A percentile compares a stretch with the other conserved stretches of the same genome.
Conservation (phyloP, 768 basidiomycete species). For the Hirschioporus abietinus region DNA sequence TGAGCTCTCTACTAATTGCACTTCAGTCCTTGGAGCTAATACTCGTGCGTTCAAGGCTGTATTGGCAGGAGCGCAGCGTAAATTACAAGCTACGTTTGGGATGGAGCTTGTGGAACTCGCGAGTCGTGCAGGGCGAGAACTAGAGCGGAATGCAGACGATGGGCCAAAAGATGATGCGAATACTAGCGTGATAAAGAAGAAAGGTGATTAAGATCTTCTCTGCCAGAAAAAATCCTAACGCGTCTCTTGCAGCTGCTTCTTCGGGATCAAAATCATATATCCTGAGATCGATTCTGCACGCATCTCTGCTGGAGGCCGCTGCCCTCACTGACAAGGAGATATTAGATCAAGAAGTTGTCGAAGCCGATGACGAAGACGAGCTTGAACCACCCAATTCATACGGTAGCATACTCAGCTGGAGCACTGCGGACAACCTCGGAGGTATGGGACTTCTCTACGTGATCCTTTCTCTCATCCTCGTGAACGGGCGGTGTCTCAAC, state of each 20-base stretch:
- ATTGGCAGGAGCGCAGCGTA: constrained; percentile 56
- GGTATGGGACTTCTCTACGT: constrained; percentile 73
- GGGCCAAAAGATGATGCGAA: constrained; percentile 37
- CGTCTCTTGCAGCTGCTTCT: constrained; percentile 37
- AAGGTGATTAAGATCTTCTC: constrained; percentile 35
- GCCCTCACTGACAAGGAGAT: constrained; percentile 40
- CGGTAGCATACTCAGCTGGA: constrained; percentile 75
- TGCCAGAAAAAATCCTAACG: constrained; percentile 3
- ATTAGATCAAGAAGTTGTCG: constrained; percentile 42
- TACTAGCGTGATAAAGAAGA: constrained; percentile 60
- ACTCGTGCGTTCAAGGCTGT: constrained; percentile 62
- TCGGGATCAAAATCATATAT: constrained; percentile 77
- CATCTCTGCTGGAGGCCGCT: constrained; percentile 56
- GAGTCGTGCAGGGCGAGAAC: constrained; percentile 51
- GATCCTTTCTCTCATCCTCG: constrained; percentile 80
- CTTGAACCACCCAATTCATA: constrained; percentile 46
- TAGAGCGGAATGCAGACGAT: constrained; percentile 37
- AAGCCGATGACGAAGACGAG: constrained; percentile 41
- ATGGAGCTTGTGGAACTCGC: constrained; percentile 83
- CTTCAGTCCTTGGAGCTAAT: constrained; percentile 40
- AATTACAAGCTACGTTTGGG: constrained; percentile 62
- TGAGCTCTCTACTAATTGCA: constrained; percentile 7
- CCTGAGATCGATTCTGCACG: constrained; percentile 67
- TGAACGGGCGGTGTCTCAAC: constrained; percentile 63
- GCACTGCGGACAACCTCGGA: constrained; percentile 58